A percentile compares a stretch with the other conserved stretches of the same genome.
Conservation (phyloP, 1,284 basidiomycete species). For the Cryptococcus sp. region DNA sequence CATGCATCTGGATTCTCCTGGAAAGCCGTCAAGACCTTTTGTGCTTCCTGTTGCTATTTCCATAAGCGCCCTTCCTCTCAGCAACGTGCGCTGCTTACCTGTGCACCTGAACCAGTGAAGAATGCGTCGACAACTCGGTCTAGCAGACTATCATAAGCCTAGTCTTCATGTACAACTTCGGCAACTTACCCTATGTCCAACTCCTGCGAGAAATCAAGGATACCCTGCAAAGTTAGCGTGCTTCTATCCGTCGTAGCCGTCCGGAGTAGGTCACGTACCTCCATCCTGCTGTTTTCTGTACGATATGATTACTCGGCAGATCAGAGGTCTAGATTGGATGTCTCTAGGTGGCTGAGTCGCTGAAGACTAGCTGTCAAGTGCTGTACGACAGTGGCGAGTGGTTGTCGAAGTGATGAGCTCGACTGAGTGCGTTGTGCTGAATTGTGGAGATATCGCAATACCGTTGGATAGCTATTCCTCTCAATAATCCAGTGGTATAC, state of each 20-base stretch:
- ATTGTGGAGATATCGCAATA: not conserved
- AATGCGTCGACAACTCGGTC: constrained; percentile 82
- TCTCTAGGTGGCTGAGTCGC: not conserved
- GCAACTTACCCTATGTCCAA: constrained; percentile 62
- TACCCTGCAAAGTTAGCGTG: constrained; percentile 53
- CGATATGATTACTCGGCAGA: not conserved
- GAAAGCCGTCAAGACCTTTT: constrained; percentile 87
- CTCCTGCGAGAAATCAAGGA: constrained; percentile 81
- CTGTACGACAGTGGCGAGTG: not conserved
- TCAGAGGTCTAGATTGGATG: constrained; percentile 3
- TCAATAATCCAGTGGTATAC: not conserved
- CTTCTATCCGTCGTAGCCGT: not conserved
- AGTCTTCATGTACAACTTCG: not conserved
- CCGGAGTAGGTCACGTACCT: constrained; percentile 19
- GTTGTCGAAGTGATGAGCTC: not conserved
- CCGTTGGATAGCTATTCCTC: not conserved
- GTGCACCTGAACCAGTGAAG: constrained; percentile 69
- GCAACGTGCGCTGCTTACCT: constrained; percentile 54
- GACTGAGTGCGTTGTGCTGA: not conserved
- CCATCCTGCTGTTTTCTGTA: constrained; percentile 25
- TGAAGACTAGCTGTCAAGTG: not conserved
- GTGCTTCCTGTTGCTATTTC: constrained; percentile 79
- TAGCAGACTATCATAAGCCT: constrained; percentile 53
- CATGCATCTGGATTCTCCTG: constrained; percentile 97
- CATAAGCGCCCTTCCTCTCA: not conserved